phyloP scores from a whole-genome alignment of 495 filamentous ascomycete genomes.

The Podospora pseudoanserina region DNA sequence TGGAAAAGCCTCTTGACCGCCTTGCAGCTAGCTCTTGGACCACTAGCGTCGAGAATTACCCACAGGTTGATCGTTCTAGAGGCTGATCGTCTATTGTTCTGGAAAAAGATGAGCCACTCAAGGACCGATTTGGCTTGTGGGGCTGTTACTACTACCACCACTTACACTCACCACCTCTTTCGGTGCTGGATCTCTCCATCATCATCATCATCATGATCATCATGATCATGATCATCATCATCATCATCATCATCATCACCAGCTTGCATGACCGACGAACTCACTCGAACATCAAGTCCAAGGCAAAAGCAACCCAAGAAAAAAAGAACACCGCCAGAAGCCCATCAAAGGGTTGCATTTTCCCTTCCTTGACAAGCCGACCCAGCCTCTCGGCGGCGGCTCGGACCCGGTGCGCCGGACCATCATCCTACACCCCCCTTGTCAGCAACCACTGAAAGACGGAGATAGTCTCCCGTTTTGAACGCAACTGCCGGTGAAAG shows the following conservation, averaged over 20 bases:
- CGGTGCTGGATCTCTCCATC: neutral
- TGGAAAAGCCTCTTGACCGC: conserved; percentile 15
- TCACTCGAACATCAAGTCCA: neutral
- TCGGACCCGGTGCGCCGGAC: conserved; percentile 5
- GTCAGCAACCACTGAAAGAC: neutral
- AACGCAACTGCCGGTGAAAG: neutral
- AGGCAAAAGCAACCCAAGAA: neutral
- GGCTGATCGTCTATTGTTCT: neutral
- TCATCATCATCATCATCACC: too few species aligned
- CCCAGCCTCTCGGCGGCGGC: conserved; percentile 3
- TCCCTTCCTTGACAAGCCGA: neutral
- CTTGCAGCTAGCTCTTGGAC: neutral
- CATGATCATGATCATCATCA: neutral
- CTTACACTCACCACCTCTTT: neutral
- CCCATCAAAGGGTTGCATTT: neutral
- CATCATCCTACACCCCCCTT: neutral
- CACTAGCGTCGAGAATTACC: neutral
- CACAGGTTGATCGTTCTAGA: neutral
- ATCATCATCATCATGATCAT: neutral
- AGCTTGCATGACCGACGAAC: neutral
- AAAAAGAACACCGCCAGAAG: neutral
- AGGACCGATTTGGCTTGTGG: neutral
- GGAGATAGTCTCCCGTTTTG: neutral
- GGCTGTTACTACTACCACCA: neutral
- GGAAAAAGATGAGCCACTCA: conserved; percentile 6